Base-by-base conservation (phyloP, 495 filamentous ascomycete genomes). In the Jackrogersella minutella region DNA sequence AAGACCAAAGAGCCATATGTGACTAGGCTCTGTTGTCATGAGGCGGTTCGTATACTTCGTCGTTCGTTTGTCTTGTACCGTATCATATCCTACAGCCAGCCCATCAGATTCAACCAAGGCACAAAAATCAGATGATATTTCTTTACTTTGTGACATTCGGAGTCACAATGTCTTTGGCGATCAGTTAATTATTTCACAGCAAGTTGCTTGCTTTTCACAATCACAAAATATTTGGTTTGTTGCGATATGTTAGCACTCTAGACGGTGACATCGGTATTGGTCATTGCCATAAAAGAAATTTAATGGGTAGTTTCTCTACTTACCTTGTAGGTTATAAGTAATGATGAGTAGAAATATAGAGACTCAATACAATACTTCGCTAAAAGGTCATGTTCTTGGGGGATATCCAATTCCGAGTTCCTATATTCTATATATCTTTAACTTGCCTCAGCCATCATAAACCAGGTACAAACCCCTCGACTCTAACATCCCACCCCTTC, bases 401-500 rank as follows among this genome's bases (percentile, higher is more conserved):
- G n/a, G n/a, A n/a, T n/a, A n/a, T n/a, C n/a, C n/a, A n/a, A 39
- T 39, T 11, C 36, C 11, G 16, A 39, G n/a, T 39, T 1, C 16
- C 36, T 39, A 39, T 39, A 41, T 2, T 41, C 6, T 17, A 16
- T 19, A 19, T 4, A 5, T 17, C 16, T 2, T 22, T 17, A 43
- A 22, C 8, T 22, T 22, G 17, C 11, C 10, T 30, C 2, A 14
- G 7, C 8, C 28, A 60, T 49, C 30, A 77, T 50, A 78, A 46
- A 4, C 69, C 74, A 6, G 74, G 73, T 13, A 71, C 31, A 50
- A 81, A 85, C n/a, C 82, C 83, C 33, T 84, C 83, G 6, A 73
- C 80, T 11, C 58, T 69, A 5, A 79, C 83, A 21, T 78, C 56
- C 83, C 81, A 85, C 0, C 66, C 74, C 33, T 74, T 43, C 0